Conservation (phyloP, 2,329 filamentous ascomycete genomes). For the Xylaria sp. region DNA sequence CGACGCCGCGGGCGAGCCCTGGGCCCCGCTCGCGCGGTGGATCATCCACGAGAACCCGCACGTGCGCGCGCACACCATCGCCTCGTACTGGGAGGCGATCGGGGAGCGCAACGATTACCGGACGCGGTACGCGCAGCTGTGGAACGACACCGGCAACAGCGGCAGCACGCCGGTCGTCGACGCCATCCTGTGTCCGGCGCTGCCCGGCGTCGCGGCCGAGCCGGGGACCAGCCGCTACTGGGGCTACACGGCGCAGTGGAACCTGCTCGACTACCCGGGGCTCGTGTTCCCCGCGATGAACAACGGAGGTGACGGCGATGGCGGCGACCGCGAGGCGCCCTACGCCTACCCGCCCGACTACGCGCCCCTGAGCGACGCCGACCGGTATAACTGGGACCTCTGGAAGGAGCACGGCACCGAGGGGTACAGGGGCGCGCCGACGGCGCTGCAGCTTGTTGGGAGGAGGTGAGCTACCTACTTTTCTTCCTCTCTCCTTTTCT, state of each 20-base stretch:
- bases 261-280: constrained; percentile 68
- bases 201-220: constrained; percentile 50
- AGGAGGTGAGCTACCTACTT: constrained; percentile 24
- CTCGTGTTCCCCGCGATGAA: constrained; percentile 60
- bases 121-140: constrained; percentile 40
- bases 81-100: constrained; percentile 46
- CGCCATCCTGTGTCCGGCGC: constrained; percentile 63
- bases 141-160: constrained; percentile 39
- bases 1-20: constrained; percentile 58
- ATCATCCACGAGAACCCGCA: constrained; percentile 58
- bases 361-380: constrained; percentile 21
- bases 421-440: constrained; percentile 43
- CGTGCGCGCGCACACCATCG: constrained; percentile 43
- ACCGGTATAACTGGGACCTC: constrained; percentile 32
- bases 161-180: constrained; percentile 47
- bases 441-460: constrained; percentile 45
- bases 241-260: constrained; percentile 70
- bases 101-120: constrained; percentile 45
- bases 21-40: constrained; percentile 59
- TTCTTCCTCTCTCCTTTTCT: neutral
- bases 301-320: constrained; percentile 7
- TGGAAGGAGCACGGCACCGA: constrained; percentile 41
- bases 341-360: constrained; percentile 28
- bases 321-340: constrained; percentile 4
- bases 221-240: constrained; percentile 56